Percentiles rank a stretch among this genome's conserved stretches.
Conservation (phyloP, 148 eudicot genomes). For the Cornus suecica region DNA sequence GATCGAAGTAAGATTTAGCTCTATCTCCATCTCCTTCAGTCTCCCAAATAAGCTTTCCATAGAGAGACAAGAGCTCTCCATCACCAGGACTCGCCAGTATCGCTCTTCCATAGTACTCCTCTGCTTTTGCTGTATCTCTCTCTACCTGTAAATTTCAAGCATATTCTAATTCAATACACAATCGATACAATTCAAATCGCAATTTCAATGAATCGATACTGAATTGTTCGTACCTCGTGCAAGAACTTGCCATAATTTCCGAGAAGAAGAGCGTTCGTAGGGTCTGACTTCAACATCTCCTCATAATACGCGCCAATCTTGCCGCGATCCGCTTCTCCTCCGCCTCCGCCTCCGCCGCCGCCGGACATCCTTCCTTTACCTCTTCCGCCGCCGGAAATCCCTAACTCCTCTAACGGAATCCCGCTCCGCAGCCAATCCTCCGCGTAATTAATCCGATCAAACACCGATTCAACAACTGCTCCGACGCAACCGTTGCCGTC, state of each 20-base stretch:
- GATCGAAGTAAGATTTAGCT: slow-evolving; percentile 67
- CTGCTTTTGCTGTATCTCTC: slow-evolving; percentile 58
- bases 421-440: slow-evolving; percentile 18
- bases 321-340: slow-evolving; percentile 26
- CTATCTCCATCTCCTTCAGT: slow-evolving; percentile 49
- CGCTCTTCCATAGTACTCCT: slow-evolving; percentile 78
- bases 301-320: slow-evolving; percentile 51
- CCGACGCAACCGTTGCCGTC: slow-evolving; percentile 8
- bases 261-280: slow-evolving; percentile 55
- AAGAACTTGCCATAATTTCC: slow-evolving; percentile 69
- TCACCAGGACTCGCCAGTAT: slow-evolving; percentile 72
- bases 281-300: slow-evolving; percentile 56
- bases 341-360: slow-evolving; percentile 29
- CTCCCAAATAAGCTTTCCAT: slow-evolving; percentile 76
- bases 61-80: slow-evolving; percentile 62
- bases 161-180: neutral
- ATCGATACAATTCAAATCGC: neutral
- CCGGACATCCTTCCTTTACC: slow-evolving; percentile 31
- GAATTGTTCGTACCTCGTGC: slow-evolving; percentile 50
- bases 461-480: slow-evolving; percentile 13
- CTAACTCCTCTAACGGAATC: slow-evolving; percentile 23
- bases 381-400: slow-evolving; percentile 27
- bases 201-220: neutral
- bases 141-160: slow-evolving; percentile 43
- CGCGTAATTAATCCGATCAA: neutral